Evolutionary conservation across 164 flowering plant genomes (phyloP).

Genomic region (Aristolochia fimbriata): DNA sequence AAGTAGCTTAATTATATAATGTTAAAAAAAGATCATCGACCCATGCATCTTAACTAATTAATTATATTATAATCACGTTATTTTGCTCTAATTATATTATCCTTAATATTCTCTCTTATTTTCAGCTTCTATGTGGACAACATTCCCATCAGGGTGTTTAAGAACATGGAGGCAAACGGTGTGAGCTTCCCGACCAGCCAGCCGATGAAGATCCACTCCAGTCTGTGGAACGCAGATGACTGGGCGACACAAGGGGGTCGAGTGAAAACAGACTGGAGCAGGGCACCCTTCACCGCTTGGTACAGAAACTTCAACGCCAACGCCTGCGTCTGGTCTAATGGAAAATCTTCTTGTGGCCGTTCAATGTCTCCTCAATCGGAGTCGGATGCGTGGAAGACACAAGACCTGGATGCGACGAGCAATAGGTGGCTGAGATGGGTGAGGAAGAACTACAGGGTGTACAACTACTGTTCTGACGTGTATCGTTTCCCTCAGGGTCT

Average conservation of each 20-base stretch:
- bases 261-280: constrained; percentile 2
- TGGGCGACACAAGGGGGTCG: constrained; percentile 6
- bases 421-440: constrained; percentile 23
- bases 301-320: constrained; percentile 1
- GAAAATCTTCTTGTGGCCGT: not conserved
- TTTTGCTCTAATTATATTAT: no score
- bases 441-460: constrained; percentile 26
- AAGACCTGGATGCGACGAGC: no score
- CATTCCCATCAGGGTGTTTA: not conserved
- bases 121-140: constrained; percentile 4
- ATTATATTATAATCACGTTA: no score
- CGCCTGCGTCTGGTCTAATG: constrained; percentile 8
- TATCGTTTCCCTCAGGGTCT: constrained; percentile 30
- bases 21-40: no score
- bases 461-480: constrained; percentile 27
- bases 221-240: constrained; percentile 7
- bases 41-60: no score
- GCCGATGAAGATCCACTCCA: constrained; percentile 1
- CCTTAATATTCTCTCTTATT: no score
- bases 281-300: constrained; percentile 5
- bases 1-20: no score
- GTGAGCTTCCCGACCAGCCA: constrained; percentile 3
- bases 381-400: no score
- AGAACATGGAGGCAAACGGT: not conserved
- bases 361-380: constrained; percentile 8